phyloP scores from a whole-genome alignment of 108 stramenopile genomes.

The Cyclotella cryptica region DNA sequence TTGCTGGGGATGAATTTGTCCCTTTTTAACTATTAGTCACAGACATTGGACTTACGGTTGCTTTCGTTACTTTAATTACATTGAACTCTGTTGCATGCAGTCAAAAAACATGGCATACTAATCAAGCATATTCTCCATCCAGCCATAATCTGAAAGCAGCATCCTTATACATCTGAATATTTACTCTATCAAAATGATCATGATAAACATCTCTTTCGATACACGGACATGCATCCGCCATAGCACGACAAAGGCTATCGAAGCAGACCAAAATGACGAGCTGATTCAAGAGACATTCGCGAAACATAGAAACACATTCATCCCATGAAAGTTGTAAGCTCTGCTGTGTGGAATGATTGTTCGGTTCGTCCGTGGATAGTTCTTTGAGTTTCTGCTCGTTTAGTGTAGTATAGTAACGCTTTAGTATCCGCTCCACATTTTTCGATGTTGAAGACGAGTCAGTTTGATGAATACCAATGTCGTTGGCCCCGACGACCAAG shows the following conservation, averaged over 20 bases:
- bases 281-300: slow-evolving; percentile 38
- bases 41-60: no score
- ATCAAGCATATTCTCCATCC: slow-evolving; percentile 9
- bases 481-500: slow-evolving; percentile 42
- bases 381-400: not conserved
- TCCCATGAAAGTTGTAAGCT: slow-evolving; percentile 26
- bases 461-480: not conserved
- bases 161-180: slow-evolving; percentile 12
- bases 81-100: no score
- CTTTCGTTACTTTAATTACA: no score
- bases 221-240: slow-evolving; percentile 7
- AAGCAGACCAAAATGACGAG: slow-evolving; percentile 4
- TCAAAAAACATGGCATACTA: no score
- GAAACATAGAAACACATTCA: slow-evolving; percentile 32
- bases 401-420: slow-evolving; percentile 10
- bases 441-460: slow-evolving; percentile 1
- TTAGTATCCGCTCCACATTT: slow-evolving; percentile 3
- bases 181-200: slow-evolving; percentile 22
- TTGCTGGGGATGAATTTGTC: no score
- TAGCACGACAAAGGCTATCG: slow-evolving; percentile 3
- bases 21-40: no score
- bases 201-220: not conserved
- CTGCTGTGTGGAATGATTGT: no score
- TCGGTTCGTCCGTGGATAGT: not conserved
- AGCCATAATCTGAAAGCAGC: slow-evolving; percentile 23